These are phyloP conservation scores for Lactarius hatsudake DNA, from an alignment of 768 basidiomycete genomes.

Conservation along the genomic window DNA sequence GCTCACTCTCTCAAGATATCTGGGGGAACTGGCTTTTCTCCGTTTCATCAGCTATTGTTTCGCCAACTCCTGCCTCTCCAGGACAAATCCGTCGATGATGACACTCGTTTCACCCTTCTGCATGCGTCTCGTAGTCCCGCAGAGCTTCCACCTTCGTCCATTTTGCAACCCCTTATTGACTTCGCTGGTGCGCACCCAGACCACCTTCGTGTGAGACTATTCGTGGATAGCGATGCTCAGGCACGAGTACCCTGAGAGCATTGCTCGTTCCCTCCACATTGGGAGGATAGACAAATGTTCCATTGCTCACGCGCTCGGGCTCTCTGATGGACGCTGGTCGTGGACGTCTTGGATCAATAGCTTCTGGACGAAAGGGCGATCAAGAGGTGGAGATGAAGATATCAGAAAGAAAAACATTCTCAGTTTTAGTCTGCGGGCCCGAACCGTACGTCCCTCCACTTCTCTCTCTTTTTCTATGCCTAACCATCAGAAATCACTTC, in stretches of 20 bases:
- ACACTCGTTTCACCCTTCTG: conserved; percentile 65
- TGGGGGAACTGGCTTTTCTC: conserved; percentile 85
- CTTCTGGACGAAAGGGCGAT: conserved; percentile 15
- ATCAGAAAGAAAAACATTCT: conserved; percentile 39
- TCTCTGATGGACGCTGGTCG: conserved; percentile 33
- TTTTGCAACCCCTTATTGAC: conserved; percentile 51
- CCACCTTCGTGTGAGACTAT: conserved; percentile 54
- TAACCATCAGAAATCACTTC: conserved; percentile 4
- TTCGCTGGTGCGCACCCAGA: conserved; percentile 54
- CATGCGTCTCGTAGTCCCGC: conserved; percentile 61
- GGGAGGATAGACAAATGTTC: conserved; percentile 56
- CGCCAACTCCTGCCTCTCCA: conserved; percentile 41
- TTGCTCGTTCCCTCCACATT: conserved; percentile 34
- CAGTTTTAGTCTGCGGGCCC: conserved; percentile 83
- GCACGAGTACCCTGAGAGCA: conserved; percentile 22
- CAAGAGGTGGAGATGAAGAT: neutral
- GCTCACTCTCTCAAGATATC: conserved; percentile 55
- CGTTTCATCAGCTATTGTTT: conserved; percentile 77
- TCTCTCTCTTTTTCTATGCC: conserved; percentile 13
- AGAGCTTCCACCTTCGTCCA: conserved; percentile 66
- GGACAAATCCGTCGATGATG: conserved; percentile 17
- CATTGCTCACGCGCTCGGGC: conserved; percentile 44
- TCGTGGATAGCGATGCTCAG: conserved; percentile 48
- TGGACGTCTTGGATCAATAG: conserved; percentile 30
- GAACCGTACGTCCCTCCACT: conserved; percentile 54